Evolutionary conservation across 805 yeast genomes (phyloP).

Genomic region (Lachancea cidri): DNA sequence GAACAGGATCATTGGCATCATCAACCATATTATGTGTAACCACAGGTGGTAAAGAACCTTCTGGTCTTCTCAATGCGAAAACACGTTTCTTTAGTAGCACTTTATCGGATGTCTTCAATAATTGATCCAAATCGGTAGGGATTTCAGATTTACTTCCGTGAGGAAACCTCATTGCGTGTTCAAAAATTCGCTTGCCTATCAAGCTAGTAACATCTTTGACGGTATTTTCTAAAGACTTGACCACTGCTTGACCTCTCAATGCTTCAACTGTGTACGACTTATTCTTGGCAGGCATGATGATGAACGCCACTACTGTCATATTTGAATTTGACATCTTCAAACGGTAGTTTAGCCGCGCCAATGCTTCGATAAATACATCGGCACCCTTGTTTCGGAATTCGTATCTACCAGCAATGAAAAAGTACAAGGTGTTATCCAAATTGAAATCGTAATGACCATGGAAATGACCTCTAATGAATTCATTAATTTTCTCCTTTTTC

Average conservation of each 20-base stretch:
- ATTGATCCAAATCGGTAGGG: conserved; percentile 73
- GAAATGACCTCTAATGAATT: conserved; percentile 93
- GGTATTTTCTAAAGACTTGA: conserved; percentile 82
- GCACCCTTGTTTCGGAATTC: conserved; percentile 97
- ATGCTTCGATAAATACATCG: conserved; percentile 86
- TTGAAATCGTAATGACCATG: conserved; percentile 96
- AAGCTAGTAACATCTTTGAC: conserved; percentile 81
- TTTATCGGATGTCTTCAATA: conserved; percentile 80
- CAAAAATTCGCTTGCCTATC: conserved; percentile 83
- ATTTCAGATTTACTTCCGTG: conserved; percentile 51
- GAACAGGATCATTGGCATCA: conserved; percentile 84
- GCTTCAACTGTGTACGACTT: conserved; percentile 95
- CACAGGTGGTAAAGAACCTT: conserved; percentile 82
- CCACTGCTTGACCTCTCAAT: conserved; percentile 91
- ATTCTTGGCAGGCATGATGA: conserved; percentile 96
- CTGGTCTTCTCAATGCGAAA: conserved; percentile 74
- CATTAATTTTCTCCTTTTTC: conserved; percentile 86
- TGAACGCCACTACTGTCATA: conserved; percentile 92
- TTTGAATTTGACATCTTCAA: conserved; percentile 77
- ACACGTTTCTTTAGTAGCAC: conserved; percentile 88
- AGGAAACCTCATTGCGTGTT: conserved; percentile 75
- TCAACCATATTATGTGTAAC: conserved; percentile 97
- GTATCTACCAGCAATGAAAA: conserved; percentile 95
- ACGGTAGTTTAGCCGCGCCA: conserved; percentile 86
- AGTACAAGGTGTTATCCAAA: conserved; percentile 86